These are phyloP conservation scores for Termitomyces heimii DNA, from an alignment of 768 basidiomycete genomes.

Conservation along the genomic window DNA sequence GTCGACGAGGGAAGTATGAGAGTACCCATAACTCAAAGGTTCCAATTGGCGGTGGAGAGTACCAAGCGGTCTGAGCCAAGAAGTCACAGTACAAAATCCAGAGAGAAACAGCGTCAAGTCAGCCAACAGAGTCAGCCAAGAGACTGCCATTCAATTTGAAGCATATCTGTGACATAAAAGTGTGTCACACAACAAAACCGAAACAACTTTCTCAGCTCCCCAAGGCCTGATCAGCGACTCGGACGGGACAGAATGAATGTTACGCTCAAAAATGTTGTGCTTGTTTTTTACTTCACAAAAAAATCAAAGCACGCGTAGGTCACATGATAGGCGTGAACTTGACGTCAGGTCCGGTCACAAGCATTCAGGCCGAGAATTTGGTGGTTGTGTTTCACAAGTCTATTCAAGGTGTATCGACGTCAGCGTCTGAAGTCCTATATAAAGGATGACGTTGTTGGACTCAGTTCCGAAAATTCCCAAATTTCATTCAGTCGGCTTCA, in stretches of 20 bases:
- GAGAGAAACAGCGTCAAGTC: background rate
- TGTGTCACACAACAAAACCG: background rate
- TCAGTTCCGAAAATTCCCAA: background rate
- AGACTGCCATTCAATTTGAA: background rate
- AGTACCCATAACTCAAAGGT: background rate
- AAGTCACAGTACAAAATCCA: background rate
- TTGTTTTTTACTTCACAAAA: too few relatives aligned
- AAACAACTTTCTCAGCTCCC: background rate
- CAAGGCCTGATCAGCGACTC: background rate
- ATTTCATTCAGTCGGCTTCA: background rate
- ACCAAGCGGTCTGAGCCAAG: background rate
- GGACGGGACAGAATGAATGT: too few relatives aligned
- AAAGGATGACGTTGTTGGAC: background rate
- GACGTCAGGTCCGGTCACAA: background rate
- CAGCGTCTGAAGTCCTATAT: constrained; percentile 5
- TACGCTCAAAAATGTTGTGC: too few relatives aligned
- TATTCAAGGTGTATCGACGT: background rate
- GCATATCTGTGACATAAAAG: background rate
- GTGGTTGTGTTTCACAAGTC: constrained; percentile 6
- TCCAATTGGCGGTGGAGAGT: background rate
- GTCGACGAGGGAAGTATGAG: background rate
- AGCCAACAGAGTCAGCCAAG: background rate
- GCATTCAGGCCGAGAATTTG: background rate
- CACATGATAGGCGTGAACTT: constrained; percentile 6
- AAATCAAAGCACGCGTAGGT: constrained; percentile 1